phyloP scores from a whole-genome alignment of 2,329 filamentous ascomycete genomes.

The Microcera coccophila region DNA sequence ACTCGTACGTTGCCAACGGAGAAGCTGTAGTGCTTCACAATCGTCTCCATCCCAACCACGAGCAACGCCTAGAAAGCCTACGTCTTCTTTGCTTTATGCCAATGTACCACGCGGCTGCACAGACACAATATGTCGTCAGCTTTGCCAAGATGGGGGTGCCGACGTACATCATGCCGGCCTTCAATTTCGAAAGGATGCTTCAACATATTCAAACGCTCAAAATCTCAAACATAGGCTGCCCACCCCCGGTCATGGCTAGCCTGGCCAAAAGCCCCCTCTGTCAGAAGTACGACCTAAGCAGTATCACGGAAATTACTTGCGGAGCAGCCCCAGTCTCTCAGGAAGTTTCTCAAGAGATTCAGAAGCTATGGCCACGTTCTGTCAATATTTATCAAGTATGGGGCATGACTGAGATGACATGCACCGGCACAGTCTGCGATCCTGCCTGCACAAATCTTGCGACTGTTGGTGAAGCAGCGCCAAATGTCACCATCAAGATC shows the following conservation, averaged over 20 bases:
- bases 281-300: too few relatives aligned
- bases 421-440: conserved; percentile 63
- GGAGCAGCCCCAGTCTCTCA: conserved; percentile 66
- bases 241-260: too few relatives aligned
- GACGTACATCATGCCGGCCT: conserved; percentile 73
- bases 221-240: conserved; percentile 63
- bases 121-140: conserved; percentile 64
- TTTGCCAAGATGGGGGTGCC: conserved; percentile 52
- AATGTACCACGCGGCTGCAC: conserved; percentile 70
- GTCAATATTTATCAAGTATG: conserved; percentile 61
- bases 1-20: conserved; percentile 69
- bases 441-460: too few relatives aligned
- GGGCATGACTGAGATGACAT: conserved; percentile 85
- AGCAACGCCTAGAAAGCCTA: conserved; percentile 35
- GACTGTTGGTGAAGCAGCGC: conserved; percentile 38
- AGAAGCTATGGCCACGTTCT: conserved; percentile 47
- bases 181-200: conserved; percentile 71
- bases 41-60: conserved; percentile 46
- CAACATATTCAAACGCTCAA: conserved; percentile 62
- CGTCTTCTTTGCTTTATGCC: conserved; percentile 65
- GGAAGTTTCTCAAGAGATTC: conserved; percentile 42
- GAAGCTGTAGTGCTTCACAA: conserved; percentile 46
- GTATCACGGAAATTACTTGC: conserved; percentile 53
- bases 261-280: too few relatives aligned
- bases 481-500: conserved; percentile 53